Evolutionary conservation across 1,284 basidiomycete species (phyloP).

Genomic region (Tetrapyrgos nigripes): DNA sequence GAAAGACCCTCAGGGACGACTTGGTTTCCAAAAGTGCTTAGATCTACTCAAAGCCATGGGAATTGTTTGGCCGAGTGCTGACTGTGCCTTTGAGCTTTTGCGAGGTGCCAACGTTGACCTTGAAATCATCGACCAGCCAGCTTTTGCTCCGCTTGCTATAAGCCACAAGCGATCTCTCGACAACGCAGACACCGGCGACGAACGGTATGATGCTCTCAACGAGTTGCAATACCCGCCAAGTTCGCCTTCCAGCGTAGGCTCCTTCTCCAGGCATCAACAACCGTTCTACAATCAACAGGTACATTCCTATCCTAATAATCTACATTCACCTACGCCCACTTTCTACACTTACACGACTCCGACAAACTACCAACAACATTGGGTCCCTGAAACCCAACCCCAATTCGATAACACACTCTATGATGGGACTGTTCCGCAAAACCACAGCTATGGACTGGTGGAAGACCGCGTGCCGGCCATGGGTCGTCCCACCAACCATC

Average conservation of each 20-base stretch:
- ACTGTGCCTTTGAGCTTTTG: constrained; percentile 75
- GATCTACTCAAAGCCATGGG: constrained; percentile 73
- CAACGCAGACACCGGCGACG: neutral
- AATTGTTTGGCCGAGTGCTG: constrained; percentile 79
- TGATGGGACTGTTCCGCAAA: constrained; percentile 59
- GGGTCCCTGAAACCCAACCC: constrained; percentile 45
- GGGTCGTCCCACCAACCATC: constrained; percentile 21
- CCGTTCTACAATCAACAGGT: neutral
- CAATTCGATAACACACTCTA: constrained; percentile 40
- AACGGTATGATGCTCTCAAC: neutral
- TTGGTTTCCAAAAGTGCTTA: constrained; percentile 74
- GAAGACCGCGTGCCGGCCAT: constrained; percentile 43
- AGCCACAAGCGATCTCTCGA: constrained; percentile 47
- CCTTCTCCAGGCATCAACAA: neutral
- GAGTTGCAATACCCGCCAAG: neutral
- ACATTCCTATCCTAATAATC: neutral
- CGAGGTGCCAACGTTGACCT: constrained; percentile 64
- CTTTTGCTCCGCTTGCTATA: constrained; percentile 26
- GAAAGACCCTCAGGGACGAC: constrained; percentile 69
- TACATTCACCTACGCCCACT: neutral
- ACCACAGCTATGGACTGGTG: constrained; percentile 72
- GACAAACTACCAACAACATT: constrained; percentile 54
- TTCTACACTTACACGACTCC: constrained; percentile 43
- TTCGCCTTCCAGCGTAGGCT: neutral
- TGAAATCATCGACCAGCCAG: constrained; percentile 27